phyloP scores from a whole-genome alignment of 2,329 filamentous ascomycete species.

The Hypoxylon sp. region DNA sequence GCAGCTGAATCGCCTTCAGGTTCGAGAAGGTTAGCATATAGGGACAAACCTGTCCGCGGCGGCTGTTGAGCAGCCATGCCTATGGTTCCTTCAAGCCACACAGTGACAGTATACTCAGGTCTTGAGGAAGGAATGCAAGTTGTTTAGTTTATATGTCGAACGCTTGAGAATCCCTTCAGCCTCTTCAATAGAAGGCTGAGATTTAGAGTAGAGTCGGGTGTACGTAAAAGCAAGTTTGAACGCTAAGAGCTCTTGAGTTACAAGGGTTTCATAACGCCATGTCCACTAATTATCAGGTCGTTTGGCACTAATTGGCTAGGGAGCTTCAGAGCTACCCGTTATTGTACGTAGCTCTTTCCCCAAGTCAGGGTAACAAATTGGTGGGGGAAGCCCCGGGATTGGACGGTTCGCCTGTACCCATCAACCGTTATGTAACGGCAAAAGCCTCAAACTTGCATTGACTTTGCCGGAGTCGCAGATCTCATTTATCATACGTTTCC shows the following conservation, averaged over 20 bases:
- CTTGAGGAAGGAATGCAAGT: not conserved
- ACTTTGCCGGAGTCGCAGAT: slow-evolving; percentile 33
- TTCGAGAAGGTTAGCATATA: slow-evolving; percentile 88
- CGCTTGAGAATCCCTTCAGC: slow-evolving; percentile 7
- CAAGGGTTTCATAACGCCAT: slow-evolving; percentile 34
- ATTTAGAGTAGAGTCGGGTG: not conserved
- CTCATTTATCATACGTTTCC: slow-evolving; percentile 35
- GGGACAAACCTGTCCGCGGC: slow-evolving; percentile 69
- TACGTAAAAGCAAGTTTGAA: slow-evolving; percentile 1
- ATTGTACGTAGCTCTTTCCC: slow-evolving; percentile 4
- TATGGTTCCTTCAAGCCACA: not conserved
- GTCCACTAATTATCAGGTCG: slow-evolving; percentile 22
- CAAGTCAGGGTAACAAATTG: no score
- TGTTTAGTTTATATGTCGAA: not conserved
- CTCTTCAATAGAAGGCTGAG: slow-evolving; percentile 19
- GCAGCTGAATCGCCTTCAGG: slow-evolving; percentile 62
- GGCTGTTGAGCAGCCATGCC: slow-evolving; percentile 51
- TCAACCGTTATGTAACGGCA: slow-evolving; percentile 23
- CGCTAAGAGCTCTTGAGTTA: slow-evolving; percentile 28
- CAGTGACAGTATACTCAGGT: not conserved
- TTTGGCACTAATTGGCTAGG: slow-evolving; percentile 25
- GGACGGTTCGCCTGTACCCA: slow-evolving; percentile 1
- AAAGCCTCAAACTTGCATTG: slow-evolving; percentile 36
- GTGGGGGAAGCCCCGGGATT: slow-evolving; percentile 11
- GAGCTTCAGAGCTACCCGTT: slow-evolving; percentile 11